Conservation (phyloP, 345 rosid species). For the Syzygium aqueum region DNA sequence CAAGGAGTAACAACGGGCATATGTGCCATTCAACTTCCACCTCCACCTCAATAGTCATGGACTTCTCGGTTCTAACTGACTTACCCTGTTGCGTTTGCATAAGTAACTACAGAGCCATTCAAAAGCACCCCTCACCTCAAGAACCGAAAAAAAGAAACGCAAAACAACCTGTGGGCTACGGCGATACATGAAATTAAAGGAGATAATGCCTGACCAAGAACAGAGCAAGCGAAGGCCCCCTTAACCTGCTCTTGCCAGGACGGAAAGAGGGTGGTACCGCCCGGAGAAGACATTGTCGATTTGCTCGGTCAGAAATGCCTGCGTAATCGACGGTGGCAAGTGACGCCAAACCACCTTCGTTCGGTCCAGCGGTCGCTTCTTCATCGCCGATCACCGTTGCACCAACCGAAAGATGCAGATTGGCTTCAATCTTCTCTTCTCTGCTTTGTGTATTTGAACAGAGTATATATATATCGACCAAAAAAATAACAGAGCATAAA, state of each 20-base stretch:
- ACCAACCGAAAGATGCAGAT: background rate
- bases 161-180: background rate
- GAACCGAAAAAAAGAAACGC: too few relatives aligned
- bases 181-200: too few relatives aligned
- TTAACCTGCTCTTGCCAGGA: constrained; percentile 54
- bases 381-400: constrained; percentile 4
- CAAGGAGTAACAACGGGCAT: background rate
- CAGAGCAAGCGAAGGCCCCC: background rate
- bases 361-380: constrained; percentile 51
- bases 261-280: constrained; percentile 47
- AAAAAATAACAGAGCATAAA: too few relatives aligned
- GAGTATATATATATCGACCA: too few relatives aligned
- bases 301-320: constrained; percentile 34
- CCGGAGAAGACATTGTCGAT: constrained; percentile 40
- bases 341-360: constrained; percentile 68
- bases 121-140: background rate
- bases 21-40: background rate
- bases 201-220: background rate
- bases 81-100: background rate
- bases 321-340: constrained; percentile 54
- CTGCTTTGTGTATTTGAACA: background rate
- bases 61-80: background rate
- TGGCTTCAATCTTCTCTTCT: background rate
- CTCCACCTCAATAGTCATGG: background rate
- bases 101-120: background rate